These are phyloP conservation scores for Seminavis robusta DNA, from an alignment of 108 stramenopile genomes.

Conservation along the genomic window DNA sequence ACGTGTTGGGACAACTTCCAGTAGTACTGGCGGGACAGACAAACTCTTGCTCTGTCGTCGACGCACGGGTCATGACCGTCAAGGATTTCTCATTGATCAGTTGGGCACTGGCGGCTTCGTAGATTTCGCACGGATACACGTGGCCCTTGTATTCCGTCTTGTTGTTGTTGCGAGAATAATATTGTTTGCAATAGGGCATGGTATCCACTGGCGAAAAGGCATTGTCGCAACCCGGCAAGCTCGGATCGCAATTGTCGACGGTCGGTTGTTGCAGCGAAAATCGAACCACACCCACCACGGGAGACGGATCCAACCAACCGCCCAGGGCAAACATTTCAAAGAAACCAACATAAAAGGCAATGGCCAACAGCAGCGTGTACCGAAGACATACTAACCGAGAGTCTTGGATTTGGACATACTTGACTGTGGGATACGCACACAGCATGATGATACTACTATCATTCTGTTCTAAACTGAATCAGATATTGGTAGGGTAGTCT, in stretches of 20 bases:
- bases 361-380: conserved; percentile 6
- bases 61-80: conserved; percentile 10
- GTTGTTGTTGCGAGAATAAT: too few relatives aligned
- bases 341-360: conserved; percentile 14
- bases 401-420: conserved; percentile 25
- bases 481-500: too few relatives aligned
- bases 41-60: conserved; percentile 7
- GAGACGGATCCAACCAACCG: conserved; percentile 15
- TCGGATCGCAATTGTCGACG: conserved; percentile 7
- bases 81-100: conserved; percentile 17
- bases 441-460: too few relatives aligned
- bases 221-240: conserved; percentile 15
- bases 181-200: conserved; percentile 22
- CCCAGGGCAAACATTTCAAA: conserved; percentile 19
- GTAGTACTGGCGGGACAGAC: conserved; percentile 1
- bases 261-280: conserved; percentile 35
- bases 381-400: conserved; percentile 13
- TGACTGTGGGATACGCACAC: conserved; percentile 21
- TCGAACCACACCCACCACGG: conserved; percentile 16
- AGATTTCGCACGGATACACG: conserved; percentile 23
- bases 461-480: too few relatives aligned
- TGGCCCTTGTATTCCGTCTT: conserved; percentile 6
- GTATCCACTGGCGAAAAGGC: conserved; percentile 9
- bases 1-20: conserved; percentile 5
- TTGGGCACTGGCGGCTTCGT: conserved; percentile 21